Evolutionary conservation across 176 grass and related monocot genomes (phyloP).

Genomic region (Zoysia japonica): DNA sequence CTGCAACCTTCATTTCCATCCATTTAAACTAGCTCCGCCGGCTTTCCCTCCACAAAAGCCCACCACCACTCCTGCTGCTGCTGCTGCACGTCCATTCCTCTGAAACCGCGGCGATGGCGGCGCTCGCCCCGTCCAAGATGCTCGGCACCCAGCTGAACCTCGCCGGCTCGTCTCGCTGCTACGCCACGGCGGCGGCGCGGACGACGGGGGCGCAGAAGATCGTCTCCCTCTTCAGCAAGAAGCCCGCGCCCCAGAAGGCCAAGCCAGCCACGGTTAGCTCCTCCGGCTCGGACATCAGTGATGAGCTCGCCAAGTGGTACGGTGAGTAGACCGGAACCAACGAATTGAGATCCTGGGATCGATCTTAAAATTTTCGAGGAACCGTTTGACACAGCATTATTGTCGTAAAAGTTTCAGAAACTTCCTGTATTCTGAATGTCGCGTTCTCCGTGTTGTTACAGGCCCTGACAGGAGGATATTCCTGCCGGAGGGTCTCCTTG

Average conservation of each 20-base stretch:
- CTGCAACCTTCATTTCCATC: slow-evolving; percentile 42
- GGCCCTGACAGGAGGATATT: slow-evolving; percentile 94
- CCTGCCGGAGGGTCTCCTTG: slow-evolving; percentile 86
- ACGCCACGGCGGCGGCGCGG: slow-evolving; percentile 10
- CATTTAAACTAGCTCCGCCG: slow-evolving; percentile 61
- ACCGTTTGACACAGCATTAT: neutral
- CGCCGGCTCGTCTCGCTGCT: slow-evolving; percentile 31
- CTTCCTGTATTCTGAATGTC: neutral
- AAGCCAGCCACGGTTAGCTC: slow-evolving; percentile 45
- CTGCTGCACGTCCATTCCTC: neutral
- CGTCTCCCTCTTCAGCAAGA: slow-evolving; percentile 69
- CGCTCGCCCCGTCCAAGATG: slow-evolving; percentile 63
- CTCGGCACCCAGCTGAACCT: slow-evolving; percentile 54
- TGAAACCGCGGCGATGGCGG: slow-evolving; percentile 33
- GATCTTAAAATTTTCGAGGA: neutral
- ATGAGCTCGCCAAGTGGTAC: slow-evolving; percentile 97
- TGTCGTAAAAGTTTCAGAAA: neutral
- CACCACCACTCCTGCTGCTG: slow-evolving; percentile 25
- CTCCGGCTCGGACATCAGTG: slow-evolving; percentile 41
- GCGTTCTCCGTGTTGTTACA: neutral
- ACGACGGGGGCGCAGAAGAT: slow-evolving; percentile 51
- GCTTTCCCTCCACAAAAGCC: slow-evolving; percentile 37
- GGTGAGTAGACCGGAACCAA: slow-evolving; percentile 47
- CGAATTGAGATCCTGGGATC: neutral
- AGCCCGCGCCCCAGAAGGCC: slow-evolving; percentile 51